Evolutionary conservation across 73 alveolate genomes (phyloP).

Genomic region (Stentor roeselii): DNA sequence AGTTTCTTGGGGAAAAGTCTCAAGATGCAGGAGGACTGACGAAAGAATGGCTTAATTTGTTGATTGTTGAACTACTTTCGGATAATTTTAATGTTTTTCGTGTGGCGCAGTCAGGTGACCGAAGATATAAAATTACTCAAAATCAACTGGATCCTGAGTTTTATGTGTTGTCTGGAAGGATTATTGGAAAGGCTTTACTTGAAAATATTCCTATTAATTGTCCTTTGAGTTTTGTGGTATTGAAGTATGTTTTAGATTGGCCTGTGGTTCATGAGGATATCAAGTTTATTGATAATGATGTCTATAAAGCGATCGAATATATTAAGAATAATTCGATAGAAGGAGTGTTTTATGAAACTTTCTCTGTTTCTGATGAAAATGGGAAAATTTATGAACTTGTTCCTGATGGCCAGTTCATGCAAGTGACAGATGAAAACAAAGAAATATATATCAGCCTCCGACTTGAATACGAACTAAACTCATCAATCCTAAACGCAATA

Average conservation of each 20-base stretch:
- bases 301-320: neutral
- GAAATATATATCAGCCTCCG: neutral
- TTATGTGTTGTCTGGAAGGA: neutral
- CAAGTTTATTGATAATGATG: neutral
- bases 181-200: constrained; percentile 4
- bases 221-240: neutral
- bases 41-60: neutral
- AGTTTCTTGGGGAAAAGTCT: constrained; percentile 43
- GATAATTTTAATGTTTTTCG: neutral
- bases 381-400: neutral
- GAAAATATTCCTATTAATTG: constrained; percentile 20
- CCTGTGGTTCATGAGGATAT: neutral
- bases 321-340: neutral
- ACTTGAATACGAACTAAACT: neutral
- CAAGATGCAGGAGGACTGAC: constrained; percentile 56
- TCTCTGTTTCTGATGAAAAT: neutral
- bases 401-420: neutral
- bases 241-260: neutral
- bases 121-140: neutral
- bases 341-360: neutral
- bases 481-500: neutral
- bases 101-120: neutral
- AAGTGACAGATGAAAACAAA: neutral
- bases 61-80: neutral
- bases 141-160: neutral